These are phyloP conservation scores for Parmales sp. DNA, from an alignment of 108 stramenopile species.

Conservation along the genomic window DNA sequence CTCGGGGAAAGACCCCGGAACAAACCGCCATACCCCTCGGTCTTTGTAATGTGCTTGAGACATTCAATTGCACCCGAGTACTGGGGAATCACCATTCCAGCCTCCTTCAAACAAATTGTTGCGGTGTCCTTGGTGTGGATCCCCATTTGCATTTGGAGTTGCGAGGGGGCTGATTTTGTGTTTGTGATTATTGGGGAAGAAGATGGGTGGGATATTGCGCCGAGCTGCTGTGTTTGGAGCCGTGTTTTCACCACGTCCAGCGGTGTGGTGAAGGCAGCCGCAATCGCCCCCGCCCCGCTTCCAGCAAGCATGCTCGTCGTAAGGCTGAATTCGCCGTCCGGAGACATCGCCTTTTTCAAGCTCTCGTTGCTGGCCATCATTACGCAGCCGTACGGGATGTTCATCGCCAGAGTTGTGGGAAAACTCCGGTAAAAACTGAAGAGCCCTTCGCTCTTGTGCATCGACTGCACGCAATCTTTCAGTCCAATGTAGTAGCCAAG, in stretches of 20 bases:
- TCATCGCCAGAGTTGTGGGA: slow-evolving; percentile 86
- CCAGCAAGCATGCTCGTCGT: slow-evolving; percentile 53
- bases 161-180: background rate
- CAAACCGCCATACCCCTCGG: slow-evolving; percentile 79
- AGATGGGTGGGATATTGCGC: background rate
- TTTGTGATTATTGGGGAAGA: background rate
- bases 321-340: slow-evolving; percentile 17
- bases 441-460: slow-evolving; percentile 56
- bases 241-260: slow-evolving; percentile 93
- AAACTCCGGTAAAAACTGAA: slow-evolving; percentile 70
- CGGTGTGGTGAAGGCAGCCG: slow-evolving; percentile 82
- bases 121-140: background rate
- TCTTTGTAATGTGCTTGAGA: slow-evolving; percentile 52
- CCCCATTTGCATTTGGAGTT: background rate
- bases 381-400: slow-evolving; percentile 91
- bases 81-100: no score
- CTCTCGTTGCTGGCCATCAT: slow-evolving; percentile 91
- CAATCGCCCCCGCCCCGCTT: slow-evolving; percentile 74
- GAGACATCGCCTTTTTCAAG: slow-evolving; percentile 36
- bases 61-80: slow-evolving; percentile 18
- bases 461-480: slow-evolving; percentile 37
- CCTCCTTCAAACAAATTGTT: background rate
- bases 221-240: slow-evolving; percentile 35
- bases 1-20: slow-evolving; percentile 75
- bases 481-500: slow-evolving; percentile 84